A percentile compares a stretch with the other conserved stretches of the same genome.
These are phyloP conservation scores for Starmerella vitae DNA, from an alignment of 805 yeast species.

Conservation along the genomic window DNA sequence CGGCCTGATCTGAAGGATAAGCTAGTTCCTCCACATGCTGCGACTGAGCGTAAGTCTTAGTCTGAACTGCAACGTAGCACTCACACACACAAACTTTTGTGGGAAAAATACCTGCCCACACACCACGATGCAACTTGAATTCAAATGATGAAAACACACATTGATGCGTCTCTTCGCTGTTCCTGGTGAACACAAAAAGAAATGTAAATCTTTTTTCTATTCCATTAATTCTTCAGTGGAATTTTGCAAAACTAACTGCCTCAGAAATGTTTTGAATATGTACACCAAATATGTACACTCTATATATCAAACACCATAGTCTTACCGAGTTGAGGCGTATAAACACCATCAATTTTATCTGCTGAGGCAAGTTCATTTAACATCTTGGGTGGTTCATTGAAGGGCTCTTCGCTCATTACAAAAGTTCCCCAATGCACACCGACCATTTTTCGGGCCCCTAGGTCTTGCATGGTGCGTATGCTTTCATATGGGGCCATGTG, in stretches of 20 bases:
- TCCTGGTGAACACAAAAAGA: too few relatives aligned
- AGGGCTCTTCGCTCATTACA: conserved; percentile 75
- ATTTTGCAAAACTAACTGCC: too few relatives aligned
- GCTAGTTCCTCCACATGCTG: conserved; percentile 26
- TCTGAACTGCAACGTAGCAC: too few relatives aligned
- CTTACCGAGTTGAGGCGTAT: conserved; percentile 62
- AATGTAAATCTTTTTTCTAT: too few relatives aligned
- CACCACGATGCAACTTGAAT: too few relatives aligned
- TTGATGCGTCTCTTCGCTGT: not conserved
- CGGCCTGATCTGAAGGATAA: conserved; percentile 31
- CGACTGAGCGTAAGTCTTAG: too few relatives aligned
- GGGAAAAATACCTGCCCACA: too few relatives aligned
- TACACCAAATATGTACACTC: not conserved
- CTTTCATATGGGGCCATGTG: conserved; percentile 78
- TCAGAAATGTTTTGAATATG: too few relatives aligned
- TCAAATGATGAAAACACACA: not conserved
- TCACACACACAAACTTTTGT: too few relatives aligned
- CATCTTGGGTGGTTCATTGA: conserved; percentile 62
- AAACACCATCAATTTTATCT: conserved; percentile 31
- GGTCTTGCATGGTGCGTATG: conserved; percentile 47
- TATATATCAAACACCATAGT: conserved; percentile 36
- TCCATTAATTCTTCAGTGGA: too few relatives aligned
- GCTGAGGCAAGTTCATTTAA: conserved; percentile 39
- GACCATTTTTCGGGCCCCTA: conserved; percentile 47
- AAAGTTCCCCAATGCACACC: conserved; percentile 98